phyloP scores from a whole-genome alignment of 1,284 basidiomycete species.

The Fistulina hepatica region DNA sequence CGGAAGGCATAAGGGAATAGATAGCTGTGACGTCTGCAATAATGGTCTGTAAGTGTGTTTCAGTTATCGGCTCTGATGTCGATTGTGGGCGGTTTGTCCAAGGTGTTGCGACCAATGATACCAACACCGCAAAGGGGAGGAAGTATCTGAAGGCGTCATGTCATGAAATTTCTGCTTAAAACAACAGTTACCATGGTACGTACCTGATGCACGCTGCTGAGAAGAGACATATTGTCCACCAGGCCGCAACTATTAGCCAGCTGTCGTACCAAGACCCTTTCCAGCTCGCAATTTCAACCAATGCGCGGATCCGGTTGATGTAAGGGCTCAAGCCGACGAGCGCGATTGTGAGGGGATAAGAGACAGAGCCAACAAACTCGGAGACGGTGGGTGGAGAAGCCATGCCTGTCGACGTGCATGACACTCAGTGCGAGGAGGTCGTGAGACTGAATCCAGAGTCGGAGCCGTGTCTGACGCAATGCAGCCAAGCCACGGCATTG shows the following conservation, averaged over 20 bases:
- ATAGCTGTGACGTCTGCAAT: constrained; percentile 48
- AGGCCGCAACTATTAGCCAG: constrained; percentile 54
- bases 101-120: constrained; percentile 24
- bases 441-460: too few species aligned
- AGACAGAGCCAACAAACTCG: constrained; percentile 49
- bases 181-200: constrained; percentile 15
- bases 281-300: constrained; percentile 56
- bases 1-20: constrained; percentile 36
- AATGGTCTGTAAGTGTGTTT: constrained; percentile 46
- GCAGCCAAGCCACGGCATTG: too few species aligned
- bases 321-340: constrained; percentile 49
- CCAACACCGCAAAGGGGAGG: constrained; percentile 30
- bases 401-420: too few species aligned
- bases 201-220: constrained; percentile 46
- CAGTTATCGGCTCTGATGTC: constrained; percentile 35
- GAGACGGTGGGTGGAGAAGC: constrained; percentile 18
- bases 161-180: constrained; percentile 3
- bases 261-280: constrained; percentile 50
- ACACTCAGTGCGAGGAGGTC: too few species aligned
- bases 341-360: constrained; percentile 44
- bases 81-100: constrained; percentile 19
- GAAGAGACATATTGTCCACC: constrained; percentile 73
- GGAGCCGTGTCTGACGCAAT: too few species aligned
- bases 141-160: constrained; percentile 26
- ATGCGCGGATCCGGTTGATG: constrained; percentile 37